A percentile compares a stretch with the other conserved stretches of the same genome.
Evolutionary conservation across 1,284 basidiomycete genomes (phyloP).

Genomic region (Sutorius eximius): DNA sequence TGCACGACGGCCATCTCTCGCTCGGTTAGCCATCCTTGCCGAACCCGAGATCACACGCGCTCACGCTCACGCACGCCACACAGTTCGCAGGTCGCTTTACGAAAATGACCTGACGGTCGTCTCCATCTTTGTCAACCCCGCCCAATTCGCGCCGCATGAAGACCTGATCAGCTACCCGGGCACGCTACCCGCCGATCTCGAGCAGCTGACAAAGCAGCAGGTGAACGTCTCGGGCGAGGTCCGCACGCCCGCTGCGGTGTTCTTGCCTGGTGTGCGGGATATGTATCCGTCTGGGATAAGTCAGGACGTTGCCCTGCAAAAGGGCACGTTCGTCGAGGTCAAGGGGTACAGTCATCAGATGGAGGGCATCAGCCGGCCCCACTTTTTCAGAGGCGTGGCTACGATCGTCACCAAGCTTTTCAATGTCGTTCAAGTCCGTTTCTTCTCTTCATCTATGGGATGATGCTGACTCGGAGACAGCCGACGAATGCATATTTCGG

Average conservation of each 20-base stretch:
- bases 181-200: conserved; percentile 70
- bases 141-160: conserved; percentile 96
- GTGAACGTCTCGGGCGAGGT: conserved; percentile 18
- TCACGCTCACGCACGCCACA: conserved; percentile 5
- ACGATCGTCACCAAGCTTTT: conserved; percentile 96
- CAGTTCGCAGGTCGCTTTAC: conserved; percentile 69
- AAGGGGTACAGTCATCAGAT: conserved; percentile 85
- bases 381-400: conserved; percentile 95
- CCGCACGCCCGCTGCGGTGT: conserved; percentile 68
- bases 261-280: conserved; percentile 71
- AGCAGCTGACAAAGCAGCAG: conserved; percentile 42
- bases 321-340: conserved; percentile 90
- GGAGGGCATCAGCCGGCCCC: conserved; percentile 83
- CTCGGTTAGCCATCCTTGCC: conserved; percentile 58
- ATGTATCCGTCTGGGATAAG: conserved; percentile 91
- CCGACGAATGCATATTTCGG: conserved; percentile 95
- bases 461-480: conserved; percentile 40
- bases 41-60: background rate
- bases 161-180: conserved; percentile 91
- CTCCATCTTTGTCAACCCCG: conserved; percentile 97
- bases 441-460: background rate
- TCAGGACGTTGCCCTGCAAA: conserved; percentile 74
- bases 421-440: conserved; percentile 80
- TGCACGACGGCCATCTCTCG: conserved; percentile 91
- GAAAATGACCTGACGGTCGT: conserved; percentile 88